These are phyloP conservation scores for Geum urbanum DNA, from an alignment of 306 rosid species.

Conservation along the genomic window DNA sequence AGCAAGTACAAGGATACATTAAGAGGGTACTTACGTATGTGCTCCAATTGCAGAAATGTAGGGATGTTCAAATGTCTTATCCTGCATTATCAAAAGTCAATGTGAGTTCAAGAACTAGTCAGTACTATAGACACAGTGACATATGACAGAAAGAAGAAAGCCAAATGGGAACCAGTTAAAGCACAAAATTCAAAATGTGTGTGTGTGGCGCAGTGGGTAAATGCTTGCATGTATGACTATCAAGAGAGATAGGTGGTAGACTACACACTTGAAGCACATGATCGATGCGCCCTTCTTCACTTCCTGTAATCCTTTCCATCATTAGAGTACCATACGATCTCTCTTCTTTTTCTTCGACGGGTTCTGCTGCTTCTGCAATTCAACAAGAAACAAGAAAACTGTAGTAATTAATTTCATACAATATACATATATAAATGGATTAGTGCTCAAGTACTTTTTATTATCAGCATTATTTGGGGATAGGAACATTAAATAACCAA, in stretches of 20 bases:
- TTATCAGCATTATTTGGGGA: background rate
- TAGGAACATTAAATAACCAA: background rate
- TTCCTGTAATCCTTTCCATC: conserved; percentile 84
- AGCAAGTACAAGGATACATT: background rate
- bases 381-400: conserved; percentile 6
- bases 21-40: conserved; percentile 65
- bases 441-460: conserved; percentile 3
- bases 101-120: too few species aligned
- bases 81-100: conserved; percentile 51
- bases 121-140: too few species aligned
- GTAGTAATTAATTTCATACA: background rate
- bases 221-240: conserved; percentile 6
- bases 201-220: background rate
- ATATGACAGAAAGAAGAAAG: background rate
- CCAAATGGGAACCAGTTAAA: background rate
- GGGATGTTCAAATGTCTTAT: conserved; percentile 86
- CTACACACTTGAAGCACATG: conserved; percentile 80
- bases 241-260: conserved; percentile 1
- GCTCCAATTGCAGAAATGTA: conserved; percentile 85
- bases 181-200: background rate
- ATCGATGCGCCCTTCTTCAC: conserved; percentile 73
- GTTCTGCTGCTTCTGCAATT: conserved; percentile 45
- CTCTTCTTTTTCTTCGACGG: conserved; percentile 55
- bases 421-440: background rate
- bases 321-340: conserved; percentile 74